These are phyloP conservation scores for Lachancea sp. DNA, from an alignment of 805 yeast genomes.

Conservation along the genomic window DNA sequence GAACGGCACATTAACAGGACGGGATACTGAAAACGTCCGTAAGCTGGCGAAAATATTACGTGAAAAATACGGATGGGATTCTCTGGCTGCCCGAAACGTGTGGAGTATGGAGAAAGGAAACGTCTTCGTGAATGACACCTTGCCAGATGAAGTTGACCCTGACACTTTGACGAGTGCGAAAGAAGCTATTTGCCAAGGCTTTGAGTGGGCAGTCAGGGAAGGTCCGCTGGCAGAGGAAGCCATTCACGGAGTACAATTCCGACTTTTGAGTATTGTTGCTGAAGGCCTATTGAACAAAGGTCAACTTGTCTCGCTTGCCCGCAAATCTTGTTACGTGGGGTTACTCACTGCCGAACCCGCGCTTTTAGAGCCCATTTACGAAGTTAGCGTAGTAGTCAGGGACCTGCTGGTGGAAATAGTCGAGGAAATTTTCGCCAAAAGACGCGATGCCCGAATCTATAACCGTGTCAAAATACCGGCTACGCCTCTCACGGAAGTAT, in stretches of 20 bases:
- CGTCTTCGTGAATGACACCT: constrained; percentile 60
- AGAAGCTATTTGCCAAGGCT: constrained; percentile 65
- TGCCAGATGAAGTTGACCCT: constrained; percentile 65
- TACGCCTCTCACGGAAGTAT: constrained; percentile 56
- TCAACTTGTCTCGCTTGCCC: constrained; percentile 73
- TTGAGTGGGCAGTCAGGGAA: constrained; percentile 72
- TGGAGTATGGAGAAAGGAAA: constrained; percentile 76
- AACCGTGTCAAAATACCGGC: constrained; percentile 56
- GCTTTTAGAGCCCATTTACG: constrained; percentile 75
- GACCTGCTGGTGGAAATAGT: constrained; percentile 43
- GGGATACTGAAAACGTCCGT: constrained; percentile 39
- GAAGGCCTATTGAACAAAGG: constrained; percentile 48
- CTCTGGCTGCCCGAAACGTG: constrained; percentile 71
- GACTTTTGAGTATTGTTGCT: constrained; percentile 47
- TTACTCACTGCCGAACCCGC: constrained; percentile 71
- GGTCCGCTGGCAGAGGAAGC: constrained; percentile 94
- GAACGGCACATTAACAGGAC: constrained; percentile 38
- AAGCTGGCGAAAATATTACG: constrained; percentile 50
- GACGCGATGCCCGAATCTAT: constrained; percentile 61
- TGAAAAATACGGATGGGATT: constrained; percentile 67
- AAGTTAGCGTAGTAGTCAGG: constrained; percentile 52
- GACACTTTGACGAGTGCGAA: constrained; percentile 39
- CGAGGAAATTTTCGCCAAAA: constrained; percentile 43
- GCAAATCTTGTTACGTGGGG: constrained; percentile 81
- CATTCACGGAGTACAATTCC: constrained; percentile 61